A percentile compares a stretch with the other conserved stretches of the same genome.
Evolutionary conservation across 2,329 filamentous ascomycete genomes (phyloP).

Genomic region (Malbranchea zuffiana): DNA sequence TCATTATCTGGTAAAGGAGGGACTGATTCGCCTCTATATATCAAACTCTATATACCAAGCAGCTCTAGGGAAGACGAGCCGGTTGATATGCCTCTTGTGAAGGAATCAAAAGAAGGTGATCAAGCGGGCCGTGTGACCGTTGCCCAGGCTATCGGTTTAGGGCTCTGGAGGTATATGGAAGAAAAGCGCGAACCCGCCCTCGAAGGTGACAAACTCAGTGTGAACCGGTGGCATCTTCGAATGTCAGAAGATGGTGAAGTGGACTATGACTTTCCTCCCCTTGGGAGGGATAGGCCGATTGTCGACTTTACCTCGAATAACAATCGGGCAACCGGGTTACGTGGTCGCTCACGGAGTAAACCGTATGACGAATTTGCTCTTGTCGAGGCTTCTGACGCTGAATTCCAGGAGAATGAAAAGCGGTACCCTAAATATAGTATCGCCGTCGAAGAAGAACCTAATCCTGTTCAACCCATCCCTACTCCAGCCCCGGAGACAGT

Average conservation of each 20-base stretch:
- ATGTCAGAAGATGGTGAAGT: constrained; percentile 59
- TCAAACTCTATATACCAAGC: constrained; percentile 53
- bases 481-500: constrained; percentile 17
- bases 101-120: constrained; percentile 44
- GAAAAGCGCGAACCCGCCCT: constrained; percentile 46
- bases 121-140: constrained; percentile 43
- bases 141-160: constrained; percentile 52
- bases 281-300: constrained; percentile 47
- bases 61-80: constrained; percentile 46
- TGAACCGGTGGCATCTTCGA: constrained; percentile 54
- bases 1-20: constrained; percentile 51
- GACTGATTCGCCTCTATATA: constrained; percentile 45
- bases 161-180: constrained; percentile 51
- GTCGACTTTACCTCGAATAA: constrained; percentile 58
- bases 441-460: constrained; percentile 21
- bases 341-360: constrained; percentile 50
- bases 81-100: constrained; percentile 47
- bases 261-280: constrained; percentile 54
- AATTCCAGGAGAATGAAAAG: constrained; percentile 49
- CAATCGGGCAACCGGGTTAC: constrained; percentile 44
- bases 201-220: constrained; percentile 42
- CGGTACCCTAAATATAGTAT: constrained; percentile 42
- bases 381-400: constrained; percentile 46
- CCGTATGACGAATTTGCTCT: constrained; percentile 58
- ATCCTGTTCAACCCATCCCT: constrained; percentile 16